Conservation (phyloP, 1,139 yeast species). For the Meyerozyma smithsonii region DNA sequence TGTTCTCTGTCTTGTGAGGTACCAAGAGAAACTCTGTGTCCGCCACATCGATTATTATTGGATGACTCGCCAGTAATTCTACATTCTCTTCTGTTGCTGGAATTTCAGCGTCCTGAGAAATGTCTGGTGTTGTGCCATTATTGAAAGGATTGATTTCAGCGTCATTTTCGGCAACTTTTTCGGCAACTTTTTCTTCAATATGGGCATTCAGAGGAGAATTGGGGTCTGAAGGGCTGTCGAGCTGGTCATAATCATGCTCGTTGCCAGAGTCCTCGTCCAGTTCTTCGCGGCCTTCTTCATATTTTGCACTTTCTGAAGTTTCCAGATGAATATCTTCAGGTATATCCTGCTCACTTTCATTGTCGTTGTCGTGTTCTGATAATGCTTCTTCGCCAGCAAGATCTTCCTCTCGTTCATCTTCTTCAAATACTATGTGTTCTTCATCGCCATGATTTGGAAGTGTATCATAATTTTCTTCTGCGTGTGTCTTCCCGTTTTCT, state of each 20-base stretch:
- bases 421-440: slow-evolving; percentile 1
- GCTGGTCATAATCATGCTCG: not conserved
- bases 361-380: no score
- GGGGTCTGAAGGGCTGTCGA: not conserved
- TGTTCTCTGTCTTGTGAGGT: slow-evolving; percentile 14
- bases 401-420: slow-evolving; percentile 11
- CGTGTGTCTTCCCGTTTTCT: not conserved
- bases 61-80: no score
- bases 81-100: no score
- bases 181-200: not conserved
- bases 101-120: no score
- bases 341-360: no score
- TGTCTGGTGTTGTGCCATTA: no score
- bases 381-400: no score
- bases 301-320: no score
- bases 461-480: not conserved
- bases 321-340: no score
- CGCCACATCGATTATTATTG: slow-evolving; percentile 17
- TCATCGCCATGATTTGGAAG: no score
- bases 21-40: slow-evolving; percentile 23
- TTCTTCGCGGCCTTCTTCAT: not conserved
- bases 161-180: slow-evolving; percentile 1
- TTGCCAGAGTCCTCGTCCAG: not conserved
- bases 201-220: not conserved
- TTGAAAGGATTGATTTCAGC: no score